Conservation (phyloP, 371 early-diverging fungal species). For the Mortierella sp. region DNA sequence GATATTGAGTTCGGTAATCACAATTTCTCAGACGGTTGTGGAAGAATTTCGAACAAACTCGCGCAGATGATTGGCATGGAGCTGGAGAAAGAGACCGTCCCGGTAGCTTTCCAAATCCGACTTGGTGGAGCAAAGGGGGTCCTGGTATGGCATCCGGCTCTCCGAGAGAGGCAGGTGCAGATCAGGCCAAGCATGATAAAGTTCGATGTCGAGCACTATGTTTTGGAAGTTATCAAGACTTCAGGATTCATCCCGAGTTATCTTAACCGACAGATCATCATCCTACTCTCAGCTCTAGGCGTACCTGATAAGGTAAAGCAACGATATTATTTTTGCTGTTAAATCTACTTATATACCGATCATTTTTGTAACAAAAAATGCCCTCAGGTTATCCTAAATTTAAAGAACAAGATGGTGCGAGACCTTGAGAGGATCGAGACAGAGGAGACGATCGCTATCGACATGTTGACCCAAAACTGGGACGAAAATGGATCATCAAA, state of each 20-base stretch:
- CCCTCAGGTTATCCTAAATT: slow-evolving; percentile 60
- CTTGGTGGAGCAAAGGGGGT: slow-evolving; percentile 89
- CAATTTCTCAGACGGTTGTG: slow-evolving; percentile 90
- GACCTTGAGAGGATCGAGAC: slow-evolving; percentile 62
- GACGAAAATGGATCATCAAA: slow-evolving; percentile 70
- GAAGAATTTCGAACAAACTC: slow-evolving; percentile 69
- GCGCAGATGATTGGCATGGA: slow-evolving; percentile 66
- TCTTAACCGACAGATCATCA: slow-evolving; percentile 83
- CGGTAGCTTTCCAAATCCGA: slow-evolving; percentile 87
- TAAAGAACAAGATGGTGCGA: slow-evolving; percentile 62
- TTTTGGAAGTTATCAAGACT: slow-evolving; percentile 74
- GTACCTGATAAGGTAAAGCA: slow-evolving; percentile 62
- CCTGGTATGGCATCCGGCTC: slow-evolving; percentile 47
- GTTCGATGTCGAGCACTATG: slow-evolving; percentile 70
- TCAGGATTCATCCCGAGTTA: slow-evolving; percentile 70
- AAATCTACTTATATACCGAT: neutral
- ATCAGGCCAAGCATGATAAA: slow-evolving; percentile 80
- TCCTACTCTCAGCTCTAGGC: slow-evolving; percentile 74
- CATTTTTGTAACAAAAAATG: neutral
- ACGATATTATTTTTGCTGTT: neutral
- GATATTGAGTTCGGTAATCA: slow-evolving; percentile 72
- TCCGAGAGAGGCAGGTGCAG: slow-evolving; percentile 49
- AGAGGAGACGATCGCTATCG: slow-evolving; percentile 61
- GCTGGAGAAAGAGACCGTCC: slow-evolving; percentile 65
- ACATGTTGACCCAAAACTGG: slow-evolving; percentile 61